These are phyloP conservation scores for Phytophthora colocasiae DNA, from an alignment of 352 stramenopile genomes.

Conservation along the genomic window DNA sequence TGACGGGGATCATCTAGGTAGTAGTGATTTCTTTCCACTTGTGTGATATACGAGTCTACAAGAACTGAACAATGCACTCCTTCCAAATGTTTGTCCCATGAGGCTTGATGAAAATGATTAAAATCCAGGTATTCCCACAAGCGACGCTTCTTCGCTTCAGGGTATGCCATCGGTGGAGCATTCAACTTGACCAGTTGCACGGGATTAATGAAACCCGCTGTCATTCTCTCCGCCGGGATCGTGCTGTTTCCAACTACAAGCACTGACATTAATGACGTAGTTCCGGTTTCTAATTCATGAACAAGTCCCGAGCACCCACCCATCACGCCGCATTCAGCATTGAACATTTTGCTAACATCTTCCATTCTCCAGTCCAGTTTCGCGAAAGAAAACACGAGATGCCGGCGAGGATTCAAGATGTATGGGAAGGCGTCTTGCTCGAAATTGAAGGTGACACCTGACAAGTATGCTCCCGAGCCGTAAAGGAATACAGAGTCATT, in stretches of 20 bases:
- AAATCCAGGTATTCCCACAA: conserved; percentile 36
- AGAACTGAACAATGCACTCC: conserved; percentile 45
- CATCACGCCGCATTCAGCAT: conserved; percentile 29
- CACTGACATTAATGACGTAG: conserved; percentile 3
- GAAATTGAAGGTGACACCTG: conserved; percentile 24
- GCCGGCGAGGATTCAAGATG: conserved; percentile 35
- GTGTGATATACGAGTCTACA: conserved; percentile 55
- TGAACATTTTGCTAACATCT: conserved; percentile 43
- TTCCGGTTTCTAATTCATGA: conserved; percentile 27
- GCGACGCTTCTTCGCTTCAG: conserved; percentile 14
- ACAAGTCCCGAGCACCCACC: conserved; percentile 35
- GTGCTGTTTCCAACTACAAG: conserved; percentile 34
- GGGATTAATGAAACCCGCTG: conserved; percentile 24
- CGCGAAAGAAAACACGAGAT: conserved; percentile 47
- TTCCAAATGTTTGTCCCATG: conserved; percentile 15
- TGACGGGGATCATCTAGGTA: conserved; percentile 52
- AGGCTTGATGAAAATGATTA: conserved; percentile 16
- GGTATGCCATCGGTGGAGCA: conserved; percentile 21
- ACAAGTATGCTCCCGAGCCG: conserved; percentile 36
- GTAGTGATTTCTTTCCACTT: conserved; percentile 55
- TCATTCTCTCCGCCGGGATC: conserved; percentile 22
- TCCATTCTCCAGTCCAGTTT: conserved; percentile 40
- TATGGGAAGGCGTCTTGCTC: conserved; percentile 22
- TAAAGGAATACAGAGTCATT: conserved; percentile 45
- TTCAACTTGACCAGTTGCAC: conserved; percentile 35